A percentile compares a stretch with the other conserved stretches of the same genome.
These are phyloP conservation scores for Botryotinia globosa DNA, from an alignment of 2,329 filamentous ascomycete species.

Conservation along the genomic window DNA sequence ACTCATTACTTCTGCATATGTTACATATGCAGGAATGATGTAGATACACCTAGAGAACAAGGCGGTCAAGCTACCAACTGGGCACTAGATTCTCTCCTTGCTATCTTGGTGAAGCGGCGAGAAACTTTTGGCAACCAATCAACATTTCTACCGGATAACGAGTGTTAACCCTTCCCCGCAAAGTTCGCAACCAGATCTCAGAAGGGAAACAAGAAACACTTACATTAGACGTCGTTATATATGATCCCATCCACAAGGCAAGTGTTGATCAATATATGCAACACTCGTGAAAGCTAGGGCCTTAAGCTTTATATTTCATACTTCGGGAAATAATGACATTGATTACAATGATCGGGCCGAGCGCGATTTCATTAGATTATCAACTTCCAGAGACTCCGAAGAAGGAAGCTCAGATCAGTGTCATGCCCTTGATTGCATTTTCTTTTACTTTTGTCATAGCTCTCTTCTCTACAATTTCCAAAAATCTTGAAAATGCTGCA, in stretches of 20 bases:
- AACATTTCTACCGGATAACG: not conserved
- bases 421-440: not conserved
- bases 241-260: not conserved
- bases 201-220: not conserved
- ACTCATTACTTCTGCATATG: constrained; percentile 23
- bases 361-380: not conserved
- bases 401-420: constrained; percentile 26
- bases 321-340: not conserved
- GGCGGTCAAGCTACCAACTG: constrained; percentile 23
- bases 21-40: constrained; percentile 25
- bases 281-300: not conserved
- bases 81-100: not conserved
- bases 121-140: not conserved
- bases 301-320: not conserved
- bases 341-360: not conserved
- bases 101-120: not conserved
- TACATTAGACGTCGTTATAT: not conserved
- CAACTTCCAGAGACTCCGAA: constrained; percentile 27
- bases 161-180: not conserved
- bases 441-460: constrained; percentile 8
- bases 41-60: constrained; percentile 21
- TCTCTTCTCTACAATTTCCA: not conserved
- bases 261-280: not conserved
- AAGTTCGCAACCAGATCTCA: not conserved
- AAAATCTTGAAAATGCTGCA: not conserved